Conservation (phyloP, 305 asterid genomes). For the Fraxinus nigra region DNA sequence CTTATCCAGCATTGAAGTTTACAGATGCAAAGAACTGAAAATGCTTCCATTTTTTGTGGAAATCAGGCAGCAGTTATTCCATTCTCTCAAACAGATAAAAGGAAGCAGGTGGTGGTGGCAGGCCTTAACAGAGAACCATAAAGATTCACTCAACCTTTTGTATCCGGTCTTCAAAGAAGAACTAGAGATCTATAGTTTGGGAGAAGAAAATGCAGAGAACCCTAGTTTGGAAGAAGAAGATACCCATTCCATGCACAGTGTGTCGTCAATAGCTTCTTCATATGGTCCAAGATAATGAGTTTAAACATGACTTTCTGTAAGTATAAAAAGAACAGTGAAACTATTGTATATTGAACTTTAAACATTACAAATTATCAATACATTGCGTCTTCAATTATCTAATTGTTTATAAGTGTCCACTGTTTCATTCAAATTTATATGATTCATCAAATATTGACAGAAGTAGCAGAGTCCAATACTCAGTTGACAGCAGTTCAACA, state of each 20-base stretch:
- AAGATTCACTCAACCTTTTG: background rate
- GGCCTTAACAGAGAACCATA: background rate
- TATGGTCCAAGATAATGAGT: constrained; percentile 3
- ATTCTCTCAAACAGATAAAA: constrained; percentile 23
- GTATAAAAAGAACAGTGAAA: background rate
- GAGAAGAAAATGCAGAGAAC: constrained; percentile 1
- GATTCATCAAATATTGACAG: background rate
- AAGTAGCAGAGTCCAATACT: background rate
- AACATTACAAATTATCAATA: background rate
- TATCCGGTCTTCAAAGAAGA: constrained; percentile 19
- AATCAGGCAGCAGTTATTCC: constrained; percentile 5
- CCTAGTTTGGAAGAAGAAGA: constrained; percentile 9
- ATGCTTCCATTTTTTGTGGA: constrained; percentile 21
- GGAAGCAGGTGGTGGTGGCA: constrained; percentile 30
- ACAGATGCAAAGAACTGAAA: constrained; percentile 15
- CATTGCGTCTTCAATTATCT: background rate
- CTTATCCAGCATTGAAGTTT: constrained; percentile 26
- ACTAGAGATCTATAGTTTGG: background rate
- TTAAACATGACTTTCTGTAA: background rate
- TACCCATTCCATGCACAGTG: constrained; percentile 1
- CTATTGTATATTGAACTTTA: background rate
- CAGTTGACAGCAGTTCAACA: background rate
- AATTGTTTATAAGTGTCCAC: background rate
- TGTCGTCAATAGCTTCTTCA: constrained; percentile 12
- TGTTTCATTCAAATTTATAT: background rate